Evolutionary conservation across 1,139 yeast genomes (phyloP).

Genomic region (Eremothecium gossypii): DNA sequence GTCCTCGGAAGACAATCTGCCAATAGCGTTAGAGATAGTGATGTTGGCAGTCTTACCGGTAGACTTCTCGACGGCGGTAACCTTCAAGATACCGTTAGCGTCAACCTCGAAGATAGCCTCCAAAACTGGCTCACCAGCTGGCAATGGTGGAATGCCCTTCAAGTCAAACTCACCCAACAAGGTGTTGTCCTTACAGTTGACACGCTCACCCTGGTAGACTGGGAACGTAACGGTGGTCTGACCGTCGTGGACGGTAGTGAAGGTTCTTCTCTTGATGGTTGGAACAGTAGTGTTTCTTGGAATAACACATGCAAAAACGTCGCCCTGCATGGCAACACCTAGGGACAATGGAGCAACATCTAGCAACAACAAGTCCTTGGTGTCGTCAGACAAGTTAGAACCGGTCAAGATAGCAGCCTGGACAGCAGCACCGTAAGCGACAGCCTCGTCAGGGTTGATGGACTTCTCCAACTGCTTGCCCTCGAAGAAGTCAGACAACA

Average conservation of each 20-base stretch:
- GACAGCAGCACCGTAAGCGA: slow-evolving; percentile 98
- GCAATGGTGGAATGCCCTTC: slow-evolving; percentile 98
- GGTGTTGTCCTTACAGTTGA: slow-evolving; percentile 98
- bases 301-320: slow-evolving; percentile 96
- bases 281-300: slow-evolving; percentile 99
- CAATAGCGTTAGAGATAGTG: slow-evolving; percentile 98
- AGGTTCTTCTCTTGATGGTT: slow-evolving; percentile 98
- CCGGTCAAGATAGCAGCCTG: slow-evolving; percentile 99
- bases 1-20: slow-evolving; percentile 96
- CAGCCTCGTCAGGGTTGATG: slow-evolving; percentile 98
- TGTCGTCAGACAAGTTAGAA: slow-evolving; percentile 93
- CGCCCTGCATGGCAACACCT: slow-evolving; percentile 99
- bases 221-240: slow-evolving; percentile 99
- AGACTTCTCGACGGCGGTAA: slow-evolving; percentile 97
- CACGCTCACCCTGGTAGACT: slow-evolving; percentile 99
- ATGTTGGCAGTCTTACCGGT: slow-evolving; percentile 99
- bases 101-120: slow-evolving; percentile 99
- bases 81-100: slow-evolving; percentile 99
- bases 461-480: slow-evolving; percentile 96
- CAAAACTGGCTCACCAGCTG: slow-evolving; percentile 99
- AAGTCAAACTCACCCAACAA: slow-evolving; percentile 99
- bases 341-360: slow-evolving; percentile 98
- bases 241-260: slow-evolving; percentile 99
- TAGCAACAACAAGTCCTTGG: slow-evolving; percentile 93
- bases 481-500: slow-evolving; percentile 94